Conservation (phyloP, 2,329 filamentous ascomycete species). For the Paracoccidioides brasiliensis region DNA sequence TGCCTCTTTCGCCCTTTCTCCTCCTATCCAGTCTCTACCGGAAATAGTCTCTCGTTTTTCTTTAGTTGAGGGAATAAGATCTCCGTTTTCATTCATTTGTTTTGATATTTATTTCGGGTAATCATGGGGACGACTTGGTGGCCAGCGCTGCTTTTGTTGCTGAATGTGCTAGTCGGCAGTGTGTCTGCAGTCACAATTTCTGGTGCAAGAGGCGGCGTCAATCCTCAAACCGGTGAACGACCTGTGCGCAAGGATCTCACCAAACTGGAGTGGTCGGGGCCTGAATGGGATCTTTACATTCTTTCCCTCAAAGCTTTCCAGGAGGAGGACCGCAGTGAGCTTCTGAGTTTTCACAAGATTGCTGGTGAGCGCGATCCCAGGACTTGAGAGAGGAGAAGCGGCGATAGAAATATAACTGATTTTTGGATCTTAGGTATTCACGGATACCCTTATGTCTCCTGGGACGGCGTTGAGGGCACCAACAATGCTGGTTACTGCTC, state of each 20-base stretch:
- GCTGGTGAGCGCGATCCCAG: slow-evolving; percentile 42
- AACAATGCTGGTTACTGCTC: slow-evolving; percentile 59
- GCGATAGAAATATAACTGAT: neutral
- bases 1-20: neutral
- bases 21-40: slow-evolving; percentile 1
- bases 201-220: slow-evolving; percentile 18
- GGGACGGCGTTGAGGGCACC: slow-evolving; percentile 40
- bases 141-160: neutral
- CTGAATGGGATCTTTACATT: slow-evolving; percentile 61
- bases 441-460: slow-evolving; percentile 53
- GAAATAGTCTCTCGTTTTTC: neutral
- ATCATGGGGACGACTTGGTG: slow-evolving; percentile 1
- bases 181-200: slow-evolving; percentile 12
- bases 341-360: slow-evolving; percentile 65
- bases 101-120: slow-evolving; percentile 1
- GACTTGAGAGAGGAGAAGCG: neutral
- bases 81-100: neutral
- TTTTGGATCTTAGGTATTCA: slow-evolving; percentile 51
- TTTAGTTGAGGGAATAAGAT: neutral
- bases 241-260: slow-evolving; percentile 52
- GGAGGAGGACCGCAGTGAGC: slow-evolving; percentile 48
- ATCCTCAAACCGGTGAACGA: slow-evolving; percentile 17
- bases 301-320: slow-evolving; percentile 63
- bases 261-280: slow-evolving; percentile 46
- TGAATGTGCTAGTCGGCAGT: neutral